Base-by-base conservation (phyloP, 1,284 basidiomycete genomes). In the Hypsizygus ulmarius region DNA sequence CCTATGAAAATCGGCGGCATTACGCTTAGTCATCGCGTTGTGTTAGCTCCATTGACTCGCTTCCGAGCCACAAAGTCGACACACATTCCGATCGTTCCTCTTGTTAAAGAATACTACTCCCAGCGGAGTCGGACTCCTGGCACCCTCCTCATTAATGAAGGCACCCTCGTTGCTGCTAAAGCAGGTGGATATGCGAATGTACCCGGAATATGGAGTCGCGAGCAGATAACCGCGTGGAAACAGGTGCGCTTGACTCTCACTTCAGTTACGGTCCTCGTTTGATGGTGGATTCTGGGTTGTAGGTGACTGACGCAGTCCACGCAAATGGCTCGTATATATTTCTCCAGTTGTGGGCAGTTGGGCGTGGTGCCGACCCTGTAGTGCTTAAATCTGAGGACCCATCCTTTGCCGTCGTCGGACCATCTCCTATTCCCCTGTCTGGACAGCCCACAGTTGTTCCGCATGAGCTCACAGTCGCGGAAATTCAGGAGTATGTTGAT, bases 101-200 rank as follows among this genome's bases (percentile, higher is more conserved):
- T 71, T 12, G 64, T 61, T 8, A 63, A 65, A 16, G 68, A 71
- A 25, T 78, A 81, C 59, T 81, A 81, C 59, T 47, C 58, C 0
- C 78, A 81, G 54, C 67, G 78, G 6, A 72, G 67, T 1, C 63
- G 59, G 29, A 57, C 57, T 1, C 68, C 71, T 0, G 79, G 78
- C 0, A 73, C 75, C 0, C 59, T 81, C 3, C 59, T 81, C 30
- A 73, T 81, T 48, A 64, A 73, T 1, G 79, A 81, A 57, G 76
- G 60, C 0, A 75, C 74, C 0, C 62, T 71, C 52, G 72, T 80
- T 44, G 58, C 64, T 5, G 44, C 63, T 3, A 60, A 68, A 38
- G 72, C 70, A 0, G 71, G 68, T 8, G 74, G 74, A 1, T 61
- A 55, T 29, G 34, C 54, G 1, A 52, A 71, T 47, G 64, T 67